A percentile compares a stretch with the other conserved stretches of the same genome.
Conservation (phyloP, 1,284 basidiomycete species). For the Tremellales sp. region DNA sequence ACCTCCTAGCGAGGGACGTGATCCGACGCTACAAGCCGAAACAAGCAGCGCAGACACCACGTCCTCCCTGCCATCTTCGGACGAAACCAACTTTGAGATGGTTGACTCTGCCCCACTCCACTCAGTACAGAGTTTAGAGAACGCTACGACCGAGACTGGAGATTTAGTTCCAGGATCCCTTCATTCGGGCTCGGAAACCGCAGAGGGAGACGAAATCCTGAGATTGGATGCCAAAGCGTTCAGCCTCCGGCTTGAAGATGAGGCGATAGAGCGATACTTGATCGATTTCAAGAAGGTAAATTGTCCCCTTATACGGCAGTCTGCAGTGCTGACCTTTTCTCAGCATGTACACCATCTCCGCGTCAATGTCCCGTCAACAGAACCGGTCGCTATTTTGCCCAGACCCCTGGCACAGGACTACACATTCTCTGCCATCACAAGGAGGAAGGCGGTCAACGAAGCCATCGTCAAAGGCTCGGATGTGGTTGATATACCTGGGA, state of each 20-base stretch:
- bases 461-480: neutral
- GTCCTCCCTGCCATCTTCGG: too few species aligned
- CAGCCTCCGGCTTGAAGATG: neutral
- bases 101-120: too few species aligned
- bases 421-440: neutral
- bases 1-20: too few species aligned
- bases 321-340: neutral
- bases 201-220: too few species aligned
- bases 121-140: too few species aligned
- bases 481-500: neutral
- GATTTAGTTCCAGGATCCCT: too few species aligned
- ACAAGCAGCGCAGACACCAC: too few species aligned
- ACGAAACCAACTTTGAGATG: too few species aligned
- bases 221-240: neutral
- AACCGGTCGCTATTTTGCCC: neutral
- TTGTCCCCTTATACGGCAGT: neutral
- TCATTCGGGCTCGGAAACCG: too few species aligned
- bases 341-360: constrained; percentile 7
- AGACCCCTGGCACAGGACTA: neutral
- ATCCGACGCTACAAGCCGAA: too few species aligned
- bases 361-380: neutral
- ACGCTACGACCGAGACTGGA: too few species aligned
- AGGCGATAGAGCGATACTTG: constrained; percentile 5
- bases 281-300: constrained; percentile 2
- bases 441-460: neutral